Base-by-base conservation (phyloP, 192 early-diverging fungal species). In the Umbelopsis ramanniana region DNA sequence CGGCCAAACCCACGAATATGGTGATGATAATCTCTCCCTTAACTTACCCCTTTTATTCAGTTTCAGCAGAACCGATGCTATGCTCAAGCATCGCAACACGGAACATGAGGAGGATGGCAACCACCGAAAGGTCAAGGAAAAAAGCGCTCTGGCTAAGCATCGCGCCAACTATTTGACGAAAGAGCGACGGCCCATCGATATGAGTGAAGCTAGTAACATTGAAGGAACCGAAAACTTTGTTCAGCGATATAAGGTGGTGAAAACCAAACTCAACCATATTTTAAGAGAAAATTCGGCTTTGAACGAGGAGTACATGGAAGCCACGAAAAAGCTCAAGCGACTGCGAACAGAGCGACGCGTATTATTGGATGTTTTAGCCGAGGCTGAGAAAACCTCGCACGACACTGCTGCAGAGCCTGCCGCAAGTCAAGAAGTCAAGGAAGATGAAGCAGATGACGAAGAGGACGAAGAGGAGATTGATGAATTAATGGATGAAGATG, bases 261-360 rank as follows among this genome's bases (percentile, higher is more conserved):
- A 84, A 55, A 77, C 79, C 2, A 79, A 84, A 66, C 53, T 76
- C 26, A 66, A 60, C 12, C 81, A 84, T 68, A 81, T 84, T 63
- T 52, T 78, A 47, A 69, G 77, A 40, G 82, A 84, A 46, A 81
- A 84, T 67, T 77, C 81, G 35, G 79, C 81, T 67, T 67, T 84
- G 3, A 54, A 52, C 6, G 82, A 84, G 40, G 82, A 84, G 69
- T 84, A 72, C 50, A 37, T 54, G 45, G 48, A 54, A 9, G 47
- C 74, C 0, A 77, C 74, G 29, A 76, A 73, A 35, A 76, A 73
- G 22, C 50, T 84, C 37, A 81, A 79, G 26, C 46, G 82, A 46
- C 66, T 84, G 48, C 71, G 70, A 26, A 81, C 77, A 10, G 82
- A 84, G 66, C 72, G 77, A 66, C 66, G 75, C 19, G 73, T 84